Evolutionary conservation across 805 yeast species (phyloP).

Genomic region (Deakozyma indianensis): DNA sequence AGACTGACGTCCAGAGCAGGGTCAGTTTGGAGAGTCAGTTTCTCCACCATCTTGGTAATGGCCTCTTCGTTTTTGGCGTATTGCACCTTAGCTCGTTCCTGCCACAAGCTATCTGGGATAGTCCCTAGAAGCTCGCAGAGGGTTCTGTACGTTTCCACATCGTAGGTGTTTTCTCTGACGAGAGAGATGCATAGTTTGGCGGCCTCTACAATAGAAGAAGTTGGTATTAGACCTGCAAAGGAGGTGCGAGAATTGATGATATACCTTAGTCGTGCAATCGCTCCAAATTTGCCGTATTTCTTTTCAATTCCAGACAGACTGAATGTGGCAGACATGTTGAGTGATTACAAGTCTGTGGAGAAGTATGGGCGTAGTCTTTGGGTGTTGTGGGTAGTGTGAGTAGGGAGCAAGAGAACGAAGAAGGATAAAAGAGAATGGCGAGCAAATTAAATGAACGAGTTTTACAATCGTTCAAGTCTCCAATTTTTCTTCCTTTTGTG

Average conservation of each 20-base stretch:
- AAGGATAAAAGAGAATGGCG: too few relatives aligned
- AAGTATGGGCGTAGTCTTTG: too few relatives aligned
- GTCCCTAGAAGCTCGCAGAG: background rate
- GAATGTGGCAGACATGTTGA: too few relatives aligned
- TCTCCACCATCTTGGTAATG: background rate
- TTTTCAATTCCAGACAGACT: background rate
- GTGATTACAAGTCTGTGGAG: too few relatives aligned
- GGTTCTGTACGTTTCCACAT: background rate
- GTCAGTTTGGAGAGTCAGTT: background rate
- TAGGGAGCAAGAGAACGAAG: too few relatives aligned
- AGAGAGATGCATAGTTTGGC: background rate
- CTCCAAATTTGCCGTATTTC: background rate
- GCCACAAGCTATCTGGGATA: background rate
- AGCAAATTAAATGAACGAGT: too few relatives aligned
- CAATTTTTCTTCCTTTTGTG: too few relatives aligned
- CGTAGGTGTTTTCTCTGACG: background rate
- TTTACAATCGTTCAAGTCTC: too few relatives aligned
- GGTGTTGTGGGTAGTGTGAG: too few relatives aligned
- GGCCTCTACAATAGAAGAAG: background rate
- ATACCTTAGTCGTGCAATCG: background rate
- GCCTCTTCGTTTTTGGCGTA: background rate
- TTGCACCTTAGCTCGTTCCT: background rate
- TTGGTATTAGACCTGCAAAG: too few relatives aligned
- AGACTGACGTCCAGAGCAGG: too few relatives aligned
- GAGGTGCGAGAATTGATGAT: background rate